phyloP scores from a whole-genome alignment of 75 land plant genomes.

The Picea sitchensis region DNA sequence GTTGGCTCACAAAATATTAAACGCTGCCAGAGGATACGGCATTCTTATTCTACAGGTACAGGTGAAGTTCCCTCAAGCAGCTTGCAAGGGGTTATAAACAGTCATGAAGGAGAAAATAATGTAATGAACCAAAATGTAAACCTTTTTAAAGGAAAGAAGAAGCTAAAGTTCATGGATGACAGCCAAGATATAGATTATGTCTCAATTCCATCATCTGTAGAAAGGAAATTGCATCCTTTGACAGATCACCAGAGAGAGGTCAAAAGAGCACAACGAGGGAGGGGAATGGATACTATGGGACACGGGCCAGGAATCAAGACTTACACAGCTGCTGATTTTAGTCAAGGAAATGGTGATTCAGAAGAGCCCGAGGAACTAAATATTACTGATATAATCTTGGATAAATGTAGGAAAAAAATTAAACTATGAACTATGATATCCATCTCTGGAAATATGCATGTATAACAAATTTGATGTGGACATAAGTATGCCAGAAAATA shows the following conservation, averaged over 20 bases:
- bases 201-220: conserved; percentile 10
- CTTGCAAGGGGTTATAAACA: conserved; percentile 8
- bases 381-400: not conserved
- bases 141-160: conserved; percentile 14
- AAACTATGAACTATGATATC: not conserved
- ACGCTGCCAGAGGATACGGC: not conserved
- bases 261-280: conserved; percentile 49
- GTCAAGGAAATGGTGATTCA: conserved; percentile 43
- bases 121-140: not conserved
- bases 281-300: conserved; percentile 29
- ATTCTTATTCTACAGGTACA: not conserved
- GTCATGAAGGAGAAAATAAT: not conserved
- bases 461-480: not conserved
- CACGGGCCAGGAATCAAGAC: conserved; percentile 55
- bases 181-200: conserved; percentile 9
- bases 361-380: conserved; percentile 32
- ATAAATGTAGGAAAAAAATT: conserved; percentile 1
- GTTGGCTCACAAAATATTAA: not conserved
- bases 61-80: conserved; percentile 3
- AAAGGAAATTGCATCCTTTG: conserved; percentile 25
- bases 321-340: conserved; percentile 48
- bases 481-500: not conserved
- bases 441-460: not conserved
- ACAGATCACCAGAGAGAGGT: conserved; percentile 62
- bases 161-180: conserved; percentile 19